These are phyloP conservation scores for Chrysanthemum makinoi DNA, from an alignment of 129 eudicot genomes.

Conservation along the genomic window DNA sequence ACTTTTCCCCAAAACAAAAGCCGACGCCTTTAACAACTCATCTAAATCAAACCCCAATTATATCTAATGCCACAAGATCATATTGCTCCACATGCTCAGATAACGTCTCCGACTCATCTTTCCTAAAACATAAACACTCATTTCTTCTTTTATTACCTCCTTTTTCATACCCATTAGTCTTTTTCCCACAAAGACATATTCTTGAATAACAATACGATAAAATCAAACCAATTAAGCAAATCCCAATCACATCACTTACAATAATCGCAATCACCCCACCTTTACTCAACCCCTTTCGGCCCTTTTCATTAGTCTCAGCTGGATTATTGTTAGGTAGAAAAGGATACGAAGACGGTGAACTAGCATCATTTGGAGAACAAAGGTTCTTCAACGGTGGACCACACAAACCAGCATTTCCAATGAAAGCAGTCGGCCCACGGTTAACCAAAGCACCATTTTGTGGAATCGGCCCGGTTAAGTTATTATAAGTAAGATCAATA, in stretches of 20 bases:
- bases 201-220: constrained; percentile 83
- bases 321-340: constrained; percentile 58
- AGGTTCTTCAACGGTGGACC: constrained; percentile 87
- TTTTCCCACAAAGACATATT: constrained; percentile 49
- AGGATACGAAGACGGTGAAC: constrained; percentile 76
- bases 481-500: constrained; percentile 89
- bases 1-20: constrained; percentile 95
- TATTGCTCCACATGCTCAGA: constrained; percentile 86
- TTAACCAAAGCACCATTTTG: constrained; percentile 92
- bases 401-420: constrained; percentile 82
- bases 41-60: constrained; percentile 82
- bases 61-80: constrained; percentile 80
- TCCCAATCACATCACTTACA: constrained; percentile 77
- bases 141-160: constrained; percentile 43
- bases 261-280: constrained; percentile 59
- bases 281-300: constrained; percentile 66
- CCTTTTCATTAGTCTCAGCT: constrained; percentile 31
- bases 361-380: constrained; percentile 53
- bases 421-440: constrained; percentile 96
- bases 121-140: constrained; percentile 78
- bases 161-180: constrained; percentile 48
- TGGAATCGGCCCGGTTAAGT: constrained; percentile 82
- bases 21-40: constrained; percentile 91
- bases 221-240: constrained; percentile 72
- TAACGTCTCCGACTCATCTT: constrained; percentile 85